Conservation (phyloP, 2,329 filamentous ascomycete genomes). For the Chalara sp. region DNA sequence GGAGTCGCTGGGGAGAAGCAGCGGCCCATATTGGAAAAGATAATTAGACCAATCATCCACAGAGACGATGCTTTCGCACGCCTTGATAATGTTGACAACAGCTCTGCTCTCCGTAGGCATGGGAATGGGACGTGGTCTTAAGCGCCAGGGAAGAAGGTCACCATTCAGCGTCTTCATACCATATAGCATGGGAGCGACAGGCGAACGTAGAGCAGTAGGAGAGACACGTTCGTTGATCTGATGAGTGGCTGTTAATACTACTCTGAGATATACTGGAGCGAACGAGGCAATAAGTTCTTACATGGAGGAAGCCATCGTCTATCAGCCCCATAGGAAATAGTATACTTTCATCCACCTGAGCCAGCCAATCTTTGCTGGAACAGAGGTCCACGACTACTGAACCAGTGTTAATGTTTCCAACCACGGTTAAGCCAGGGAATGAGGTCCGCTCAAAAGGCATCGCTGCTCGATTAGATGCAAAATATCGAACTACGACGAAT, state of each 20-base stretch:
- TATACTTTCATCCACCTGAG: constrained; percentile 19
- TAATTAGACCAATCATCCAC: constrained; percentile 10
- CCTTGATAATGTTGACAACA: constrained; percentile 16
- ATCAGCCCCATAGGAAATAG: constrained; percentile 23
- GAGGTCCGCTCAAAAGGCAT: constrained; percentile 27
- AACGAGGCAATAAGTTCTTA: constrained; percentile 11
- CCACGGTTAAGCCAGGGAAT: constrained; percentile 23
- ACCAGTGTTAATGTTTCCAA: constrained; percentile 13
- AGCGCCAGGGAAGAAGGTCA: constrained; percentile 32
- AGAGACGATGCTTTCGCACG: constrained; percentile 13
- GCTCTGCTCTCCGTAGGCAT: constrained; percentile 11
- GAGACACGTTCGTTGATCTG: constrained; percentile 21
- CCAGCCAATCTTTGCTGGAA: constrained; percentile 17
- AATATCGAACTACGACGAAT: constrained; percentile 26
- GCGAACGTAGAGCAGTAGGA: neutral
- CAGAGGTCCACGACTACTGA: constrained; percentile 7
- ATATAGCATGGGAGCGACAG: constrained; percentile 12
- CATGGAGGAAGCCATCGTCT: constrained; percentile 36
- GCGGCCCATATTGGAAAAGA: constrained; percentile 5
- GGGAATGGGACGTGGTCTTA: constrained; percentile 32
- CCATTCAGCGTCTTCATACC: constrained; percentile 30
- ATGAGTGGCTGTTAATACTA: neutral
- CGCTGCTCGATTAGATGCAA: constrained; percentile 18
- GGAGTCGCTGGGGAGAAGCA: constrained; percentile 11
- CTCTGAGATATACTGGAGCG: neutral